Evolutionary conservation across 2,329 filamentous ascomycete genomes (phyloP).

Genomic region (Pseudogymnoascus sp.): DNA sequence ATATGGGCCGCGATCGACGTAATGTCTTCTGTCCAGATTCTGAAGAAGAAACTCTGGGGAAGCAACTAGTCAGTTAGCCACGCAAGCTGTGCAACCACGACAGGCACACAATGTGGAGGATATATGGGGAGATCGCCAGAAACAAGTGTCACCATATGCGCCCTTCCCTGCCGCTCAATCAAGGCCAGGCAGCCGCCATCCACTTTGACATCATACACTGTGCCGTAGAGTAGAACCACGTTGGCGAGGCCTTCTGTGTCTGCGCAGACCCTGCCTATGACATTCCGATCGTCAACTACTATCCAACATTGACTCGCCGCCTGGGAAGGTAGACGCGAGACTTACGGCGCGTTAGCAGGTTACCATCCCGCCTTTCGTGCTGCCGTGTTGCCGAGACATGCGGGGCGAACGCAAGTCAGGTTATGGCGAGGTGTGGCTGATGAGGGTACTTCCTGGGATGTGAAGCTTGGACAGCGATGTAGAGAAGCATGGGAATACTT

Average conservation of each 20-base stretch:
- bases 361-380: constrained; percentile 1
- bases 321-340: background rate
- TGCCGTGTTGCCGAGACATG: background rate
- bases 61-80: background rate
- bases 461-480: constrained; percentile 5
- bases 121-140: background rate
- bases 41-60: background rate
- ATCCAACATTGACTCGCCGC: background rate
- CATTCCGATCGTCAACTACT: background rate
- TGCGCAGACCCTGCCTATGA: background rate
- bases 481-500: background rate
- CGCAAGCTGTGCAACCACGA: background rate
- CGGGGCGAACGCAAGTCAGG: background rate
- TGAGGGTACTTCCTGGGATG: background rate
- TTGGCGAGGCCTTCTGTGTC: background rate
- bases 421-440: background rate
- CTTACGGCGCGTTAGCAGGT: background rate
- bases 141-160: background rate
- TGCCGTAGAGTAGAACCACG: background rate
- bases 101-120: background rate
- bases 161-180: background rate
- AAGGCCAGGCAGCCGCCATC: background rate
- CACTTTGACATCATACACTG: background rate
- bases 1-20: background rate
- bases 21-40: background rate